Evolutionary conservation across 768 basidiomycete species (phyloP).

Genomic region (Naganishia antarctica): DNA sequence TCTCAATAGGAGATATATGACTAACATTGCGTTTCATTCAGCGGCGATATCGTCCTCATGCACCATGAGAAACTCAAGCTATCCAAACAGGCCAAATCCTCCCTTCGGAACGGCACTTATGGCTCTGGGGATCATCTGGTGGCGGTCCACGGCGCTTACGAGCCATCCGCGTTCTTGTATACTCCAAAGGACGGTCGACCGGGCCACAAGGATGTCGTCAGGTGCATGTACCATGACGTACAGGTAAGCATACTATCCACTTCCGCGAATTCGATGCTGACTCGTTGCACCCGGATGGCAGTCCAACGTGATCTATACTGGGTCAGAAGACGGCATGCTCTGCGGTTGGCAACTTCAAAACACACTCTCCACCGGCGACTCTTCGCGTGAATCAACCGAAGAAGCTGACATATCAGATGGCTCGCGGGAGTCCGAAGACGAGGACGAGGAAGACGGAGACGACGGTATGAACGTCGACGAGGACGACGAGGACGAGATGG

Average conservation of each 20-base stretch:
- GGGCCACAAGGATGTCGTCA: constrained; percentile 47
- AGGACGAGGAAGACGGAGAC: constrained; percentile 22
- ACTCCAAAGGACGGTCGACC: constrained; percentile 30
- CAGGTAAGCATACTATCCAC: constrained; percentile 19
- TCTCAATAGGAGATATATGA: neutral
- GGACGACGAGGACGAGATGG: constrained; percentile 32
- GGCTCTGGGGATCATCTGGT: neutral
- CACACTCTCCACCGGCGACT: constrained; percentile 36
- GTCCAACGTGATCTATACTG: constrained; percentile 44
- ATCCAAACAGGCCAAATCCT: neutral
- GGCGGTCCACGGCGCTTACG: constrained; percentile 26
- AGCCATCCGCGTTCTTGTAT: constrained; percentile 43
- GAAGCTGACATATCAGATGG: constrained; percentile 32
- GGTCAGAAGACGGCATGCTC: constrained; percentile 47
- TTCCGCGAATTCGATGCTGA: neutral
- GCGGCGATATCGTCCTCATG: constrained; percentile 46
- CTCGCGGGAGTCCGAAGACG: constrained; percentile 27
- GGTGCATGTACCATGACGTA: constrained; percentile 43
- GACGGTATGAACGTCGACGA: constrained; percentile 37
- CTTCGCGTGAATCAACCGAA: constrained; percentile 40
- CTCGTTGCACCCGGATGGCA: neutral
- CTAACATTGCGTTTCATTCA: constrained; percentile 17
- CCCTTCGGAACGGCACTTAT: neutral
- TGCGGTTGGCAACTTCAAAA: constrained; percentile 43
- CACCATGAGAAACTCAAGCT: constrained; percentile 30